Base-by-base conservation (phyloP, 371 early-diverging fungal species). In the Funneliformis caledonium region DNA sequence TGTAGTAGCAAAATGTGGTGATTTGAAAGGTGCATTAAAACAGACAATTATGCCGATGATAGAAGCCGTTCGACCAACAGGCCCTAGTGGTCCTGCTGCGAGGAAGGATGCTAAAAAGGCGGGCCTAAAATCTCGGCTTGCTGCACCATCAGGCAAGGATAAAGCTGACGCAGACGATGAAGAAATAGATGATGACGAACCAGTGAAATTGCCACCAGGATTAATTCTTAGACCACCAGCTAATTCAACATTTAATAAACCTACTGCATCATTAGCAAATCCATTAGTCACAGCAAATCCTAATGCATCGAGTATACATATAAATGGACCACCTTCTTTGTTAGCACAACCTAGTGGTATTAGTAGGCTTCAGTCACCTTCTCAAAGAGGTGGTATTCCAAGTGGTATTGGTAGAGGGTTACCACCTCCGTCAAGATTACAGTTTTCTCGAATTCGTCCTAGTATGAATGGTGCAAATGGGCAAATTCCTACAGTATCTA, bases 31-130 rank as follows among this genome's bases (percentile, higher is more conserved):
- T 0, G 92, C 94, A 0, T 89, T 93, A 50, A 88, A 91, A 47
- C 88, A 89, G 65, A 87, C 94, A 0, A 90, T 94, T 10, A 84
- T 91, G 85, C 93, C 94, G 16, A 83, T 94, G 82, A 84, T 94
- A 42, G 94, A 94, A 77, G 91, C 93, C 47, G 88, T 89, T 37
- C 80, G 85, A 16, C 86, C 86, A 9, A 82, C 83, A 68, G 76
- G 82, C 48, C 82, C 81, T 33, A 81, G 72, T 48, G 84, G 82
- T 59, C 62, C 62, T 11, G 74, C 84, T 42, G 22, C 82, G 80
- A 76, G 68, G 72, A 33, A 79, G 73, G 37, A 62, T 68, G 10
- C 82, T 81, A 76, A 81, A 82, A 84, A 84, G 82, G 6, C 37
- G 5, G 81, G 74, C 4, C n/a, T 12, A 68, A 81, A 81, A 81